These are phyloP conservation scores for Scheffersomyces insectosa DNA, from an alignment of 1,139 yeast species.

Conservation along the genomic window DNA sequence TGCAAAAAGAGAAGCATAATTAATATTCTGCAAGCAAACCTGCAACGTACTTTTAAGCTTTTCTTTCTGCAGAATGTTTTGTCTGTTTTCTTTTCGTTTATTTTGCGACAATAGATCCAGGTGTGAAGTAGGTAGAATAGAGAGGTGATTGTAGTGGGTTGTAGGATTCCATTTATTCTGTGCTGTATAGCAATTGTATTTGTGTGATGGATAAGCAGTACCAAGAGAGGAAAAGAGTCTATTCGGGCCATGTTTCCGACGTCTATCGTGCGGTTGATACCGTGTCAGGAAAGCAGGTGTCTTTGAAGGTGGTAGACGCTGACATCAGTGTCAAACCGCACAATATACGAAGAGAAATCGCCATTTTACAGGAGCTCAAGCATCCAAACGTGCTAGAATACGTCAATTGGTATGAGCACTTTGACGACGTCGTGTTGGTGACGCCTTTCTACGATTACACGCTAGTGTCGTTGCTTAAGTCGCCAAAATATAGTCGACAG, in stretches of 20 bases:
- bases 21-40: too few relatives aligned
- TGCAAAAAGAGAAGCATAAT: too few relatives aligned
- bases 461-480: conserved; percentile 24
- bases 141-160: too few relatives aligned
- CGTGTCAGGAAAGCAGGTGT: conserved; percentile 18
- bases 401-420: conserved; percentile 21
- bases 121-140: too few relatives aligned
- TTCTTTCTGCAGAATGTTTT: too few relatives aligned
- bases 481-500: conserved; percentile 11
- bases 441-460: conserved; percentile 33
- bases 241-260: conserved; percentile 40
- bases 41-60: too few relatives aligned
- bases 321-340: conserved; percentile 43
- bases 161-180: too few relatives aligned
- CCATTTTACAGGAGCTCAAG: conserved; percentile 22
- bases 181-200: too few relatives aligned
- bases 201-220: conserved; percentile 12
- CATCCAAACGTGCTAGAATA: conserved; percentile 25
- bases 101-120: too few relatives aligned
- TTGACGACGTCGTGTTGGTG: conserved; percentile 39
- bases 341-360: conserved; percentile 34
- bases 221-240: conserved; percentile 22
- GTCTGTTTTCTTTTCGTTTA: too few relatives aligned
- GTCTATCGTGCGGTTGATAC: conserved; percentile 28
- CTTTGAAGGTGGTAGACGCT: conserved; percentile 41